A percentile compares a stretch with the other conserved stretches of the same genome.
Evolutionary conservation across 805 yeast species (phyloP).

Genomic region (Kluyveromyces dobzhanskii): DNA sequence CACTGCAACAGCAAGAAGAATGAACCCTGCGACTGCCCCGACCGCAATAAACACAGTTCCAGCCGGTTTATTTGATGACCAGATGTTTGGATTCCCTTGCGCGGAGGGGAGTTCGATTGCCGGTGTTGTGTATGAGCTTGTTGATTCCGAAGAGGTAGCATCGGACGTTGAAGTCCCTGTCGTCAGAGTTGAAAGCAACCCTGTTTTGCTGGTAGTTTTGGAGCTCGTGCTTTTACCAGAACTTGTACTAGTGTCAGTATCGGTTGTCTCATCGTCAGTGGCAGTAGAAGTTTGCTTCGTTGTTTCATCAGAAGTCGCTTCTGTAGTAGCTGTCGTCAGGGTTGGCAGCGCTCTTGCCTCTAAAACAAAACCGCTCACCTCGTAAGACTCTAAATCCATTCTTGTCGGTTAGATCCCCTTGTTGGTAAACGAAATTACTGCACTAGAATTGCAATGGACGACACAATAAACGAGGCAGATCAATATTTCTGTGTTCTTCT

Average conservation of each 20-base stretch:
- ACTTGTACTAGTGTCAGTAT: neutral
- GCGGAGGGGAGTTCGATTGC: constrained; percentile 45
- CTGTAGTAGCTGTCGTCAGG: neutral
- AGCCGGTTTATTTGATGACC: constrained; percentile 50
- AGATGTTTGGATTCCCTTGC: constrained; percentile 58
- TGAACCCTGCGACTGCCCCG: constrained; percentile 58
- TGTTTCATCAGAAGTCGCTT: neutral
- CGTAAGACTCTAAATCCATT: neutral
- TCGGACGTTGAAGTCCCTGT: neutral
- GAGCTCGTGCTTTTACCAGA: neutral
- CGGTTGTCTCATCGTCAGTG: neutral
- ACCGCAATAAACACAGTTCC: constrained; percentile 83
- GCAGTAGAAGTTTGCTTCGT: constrained; percentile 4
- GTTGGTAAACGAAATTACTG: no score
- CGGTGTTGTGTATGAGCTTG: constrained; percentile 22
- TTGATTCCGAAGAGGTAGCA: neutral
- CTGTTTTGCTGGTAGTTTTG: neutral
- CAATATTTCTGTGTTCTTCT: no score
- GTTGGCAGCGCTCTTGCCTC: constrained; percentile 1
- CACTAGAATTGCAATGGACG: no score
- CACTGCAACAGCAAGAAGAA: constrained; percentile 41
- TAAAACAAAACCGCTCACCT: neutral
- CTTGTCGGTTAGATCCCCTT: neutral
- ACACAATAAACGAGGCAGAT: no score
- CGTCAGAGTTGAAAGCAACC: constrained; percentile 3